Evolutionary conservation across 2,329 filamentous ascomycete genomes (phyloP), one percentile per base, ranked within the genome.

Genomic region (Colletotrichum godetiae): DNA sequence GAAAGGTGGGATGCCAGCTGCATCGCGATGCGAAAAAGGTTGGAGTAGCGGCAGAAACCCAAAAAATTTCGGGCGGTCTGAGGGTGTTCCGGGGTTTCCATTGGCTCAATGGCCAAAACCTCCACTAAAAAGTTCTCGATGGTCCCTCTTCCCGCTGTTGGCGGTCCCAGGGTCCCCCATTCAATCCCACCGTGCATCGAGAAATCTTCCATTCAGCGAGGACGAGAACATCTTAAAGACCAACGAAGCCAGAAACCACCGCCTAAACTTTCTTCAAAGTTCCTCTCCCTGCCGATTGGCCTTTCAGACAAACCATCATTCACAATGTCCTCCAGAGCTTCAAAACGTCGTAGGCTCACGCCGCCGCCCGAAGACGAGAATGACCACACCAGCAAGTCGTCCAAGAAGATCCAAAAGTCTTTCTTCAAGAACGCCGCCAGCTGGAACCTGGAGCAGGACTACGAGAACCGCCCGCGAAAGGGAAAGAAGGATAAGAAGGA

Each of bases 391-490:
- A 67, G 64, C 58, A 73, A 66, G 59, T 78, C 79, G 7, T 81
- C 80, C 4, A 82, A 79, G 73, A 86, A 84, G 67, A 82, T 86
- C n/a, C 88, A 90, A 71, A 89, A 89, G 76, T 88, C 89, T 67
- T 95, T 95, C 81, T 89, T 94, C 84, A 90, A 90, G 78, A 92
- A 90, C 78, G 94, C 93, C 6, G 88, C 94, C 72, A 92, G 91
- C 83, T 98, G 96, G 95, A 92, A 98, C 79, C 88, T 98, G 61
- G 97, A 98, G 85, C 93, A 97, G 80, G 93, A 94, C 82, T 98
- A 98, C 86, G 95, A 97, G 82, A 90, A 90, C 74, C 91, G 91
- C 77, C 92, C 93, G 59, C 89, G 94, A 77, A 97, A 97, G 81
- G 84, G 88, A 46, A 94, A 93, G 82, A 94, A 95, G 81, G 88